Percentiles rank a stretch among this genome's conserved stretches.
Evolutionary conservation across 306 rosid species (phyloP).

Genomic region (Ammopiptanthus mongolicus): DNA sequence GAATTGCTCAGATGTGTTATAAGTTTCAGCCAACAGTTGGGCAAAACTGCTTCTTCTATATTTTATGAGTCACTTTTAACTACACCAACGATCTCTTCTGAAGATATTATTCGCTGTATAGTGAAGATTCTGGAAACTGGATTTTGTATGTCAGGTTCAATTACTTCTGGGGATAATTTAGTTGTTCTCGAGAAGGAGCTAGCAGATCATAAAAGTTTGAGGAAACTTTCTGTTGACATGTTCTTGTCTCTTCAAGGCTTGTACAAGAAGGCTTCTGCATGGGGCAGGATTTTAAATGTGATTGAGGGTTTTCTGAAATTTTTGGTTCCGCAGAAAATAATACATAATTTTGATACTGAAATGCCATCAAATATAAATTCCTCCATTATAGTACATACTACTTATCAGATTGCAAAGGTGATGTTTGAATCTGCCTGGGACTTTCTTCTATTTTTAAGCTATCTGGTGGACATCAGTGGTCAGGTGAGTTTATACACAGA

Average conservation of each 20-base stretch:
- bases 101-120: conserved; percentile 55
- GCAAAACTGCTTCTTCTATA: conserved; percentile 70
- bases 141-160: conserved; percentile 46
- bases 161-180: conserved; percentile 39
- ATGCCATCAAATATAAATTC: conserved; percentile 51
- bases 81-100: conserved; percentile 48
- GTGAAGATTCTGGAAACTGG: conserved; percentile 77
- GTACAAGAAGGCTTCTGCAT: conserved; percentile 57
- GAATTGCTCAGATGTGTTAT: conserved; percentile 68
- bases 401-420: conserved; percentile 77
- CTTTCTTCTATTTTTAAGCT: conserved; percentile 73
- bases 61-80: conserved; percentile 70
- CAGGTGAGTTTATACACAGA: conserved; percentile 60
- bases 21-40: conserved; percentile 69
- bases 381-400: conserved; percentile 69
- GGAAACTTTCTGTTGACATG: conserved; percentile 79
- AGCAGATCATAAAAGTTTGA: conserved; percentile 55
- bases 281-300: conserved; percentile 63
- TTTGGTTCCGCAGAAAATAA: conserved; percentile 71
- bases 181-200: conserved; percentile 52
- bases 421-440: conserved; percentile 90
- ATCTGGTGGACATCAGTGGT: conserved; percentile 70
- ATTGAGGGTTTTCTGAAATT: conserved; percentile 68
- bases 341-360: conserved; percentile 37
- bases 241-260: conserved; percentile 76